Evolutionary conservation across 2,329 filamentous ascomycete species (phyloP), one percentile per base, ranked within the genome.

Genomic region (Xylaria sp.): DNA sequence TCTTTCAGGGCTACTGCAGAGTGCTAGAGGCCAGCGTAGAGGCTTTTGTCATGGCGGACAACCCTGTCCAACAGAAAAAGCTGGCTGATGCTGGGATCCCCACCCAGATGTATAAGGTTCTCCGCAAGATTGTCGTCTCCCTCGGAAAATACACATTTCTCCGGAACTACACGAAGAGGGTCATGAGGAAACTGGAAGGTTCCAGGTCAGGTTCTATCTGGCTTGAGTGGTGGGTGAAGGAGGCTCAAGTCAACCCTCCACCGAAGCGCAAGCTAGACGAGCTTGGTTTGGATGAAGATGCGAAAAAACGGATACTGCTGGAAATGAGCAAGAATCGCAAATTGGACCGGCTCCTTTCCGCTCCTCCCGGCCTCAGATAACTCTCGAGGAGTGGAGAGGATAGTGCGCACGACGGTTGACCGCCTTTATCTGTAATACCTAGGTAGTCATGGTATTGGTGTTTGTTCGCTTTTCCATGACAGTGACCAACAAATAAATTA

Each of bases 211-310:
- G 56, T 11, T 7, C 6, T 33, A 1, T 33, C 46, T 54, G 44
- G 17, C 26, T 17, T 20, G 2, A 59, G 6, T 33, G n/a, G 33
- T 59, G 53, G 54, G 17, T 48, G 51, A 48, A 10, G 17, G 5
- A 63, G 28, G 13, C 11, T 11, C 1, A 6, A 38, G 3, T 33
- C 28, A 42, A 31, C 11, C n/a, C 60, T 17, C 6, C 31, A n/a
- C 46, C 23, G n/a, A 58, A 64, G 53, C 59, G 33, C 36, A 62
- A 58, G 61, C 3, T 63, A 26, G 49, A 44, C 26, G 40, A 42
- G 15, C 42, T 38, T 4, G 33, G n/a, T 15, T 38, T 42, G 17
- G 59, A 42, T 17, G 20, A 15, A 1, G 15, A 15, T 5, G 42
- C 46, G 36, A 38, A 42, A 20, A 42, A 44, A 33, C 33, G n/a